Conservation (phyloP, 352 stramenopile genomes). For the Phytophthora lateralis region DNA sequence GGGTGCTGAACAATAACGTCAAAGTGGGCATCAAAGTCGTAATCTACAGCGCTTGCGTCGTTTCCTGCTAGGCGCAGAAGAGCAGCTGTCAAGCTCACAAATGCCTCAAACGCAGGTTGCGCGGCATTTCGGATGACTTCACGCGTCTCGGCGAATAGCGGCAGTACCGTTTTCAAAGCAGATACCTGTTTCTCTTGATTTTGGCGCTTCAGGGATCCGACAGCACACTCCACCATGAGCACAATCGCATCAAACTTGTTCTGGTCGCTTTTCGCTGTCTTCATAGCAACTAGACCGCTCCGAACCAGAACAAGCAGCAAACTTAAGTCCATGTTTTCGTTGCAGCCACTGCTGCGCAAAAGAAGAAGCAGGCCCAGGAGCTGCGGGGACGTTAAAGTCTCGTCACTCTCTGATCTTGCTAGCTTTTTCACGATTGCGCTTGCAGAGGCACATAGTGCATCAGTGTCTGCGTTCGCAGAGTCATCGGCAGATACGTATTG, state of each 20-base stretch:
- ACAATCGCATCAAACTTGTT: conserved; percentile 17
- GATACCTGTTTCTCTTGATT: conserved; percentile 10
- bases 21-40: conserved; percentile 48
- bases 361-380: conserved; percentile 45
- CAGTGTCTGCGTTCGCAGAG: background rate
- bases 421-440: conserved; percentile 36
- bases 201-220: conserved; percentile 20
- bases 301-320: conserved; percentile 32
- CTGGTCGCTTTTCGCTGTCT: conserved; percentile 9
- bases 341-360: conserved; percentile 20
- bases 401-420: conserved; percentile 21
- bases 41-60: conserved; percentile 24
- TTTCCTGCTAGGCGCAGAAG: conserved; percentile 40
- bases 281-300: conserved; percentile 21
- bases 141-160: conserved; percentile 30
- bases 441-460: conserved; percentile 3
- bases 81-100: conserved; percentile 40
- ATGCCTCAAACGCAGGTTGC: conserved; percentile 28
- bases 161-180: conserved; percentile 24
- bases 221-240: conserved; percentile 22
- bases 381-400: conserved; percentile 39
- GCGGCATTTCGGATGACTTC: conserved; percentile 24
- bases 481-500: conserved; percentile 24
- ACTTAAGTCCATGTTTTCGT: conserved; percentile 1
- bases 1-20: conserved; percentile 32